Percentiles rank a stretch among this genome's conserved stretches.
Evolutionary conservation across 2,329 filamentous ascomycete species (phyloP).

Genomic region (Elsinoe fawcettii): DNA sequence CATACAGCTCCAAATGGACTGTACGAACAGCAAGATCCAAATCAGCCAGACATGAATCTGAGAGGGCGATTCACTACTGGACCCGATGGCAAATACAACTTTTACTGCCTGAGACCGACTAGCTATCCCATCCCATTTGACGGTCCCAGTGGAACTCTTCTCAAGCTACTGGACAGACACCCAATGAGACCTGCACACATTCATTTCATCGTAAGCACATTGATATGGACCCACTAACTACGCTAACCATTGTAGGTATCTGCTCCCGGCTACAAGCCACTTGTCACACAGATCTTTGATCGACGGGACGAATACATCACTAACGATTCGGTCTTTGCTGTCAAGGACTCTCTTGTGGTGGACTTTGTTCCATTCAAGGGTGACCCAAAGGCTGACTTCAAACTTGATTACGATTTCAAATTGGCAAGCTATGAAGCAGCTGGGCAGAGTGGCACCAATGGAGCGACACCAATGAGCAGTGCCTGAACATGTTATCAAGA

Average conservation of each 20-base stretch:
- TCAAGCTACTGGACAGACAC: slow-evolving; percentile 53
- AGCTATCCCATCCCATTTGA: slow-evolving; percentile 50
- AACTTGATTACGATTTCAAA: slow-evolving; percentile 43
- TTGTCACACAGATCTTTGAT: slow-evolving; percentile 75
- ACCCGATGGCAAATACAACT: slow-evolving; percentile 52
- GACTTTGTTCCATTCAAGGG: slow-evolving; percentile 48
- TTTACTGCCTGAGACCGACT: slow-evolving; percentile 37
- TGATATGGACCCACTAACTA: slow-evolving; percentile 32
- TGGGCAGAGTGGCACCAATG: neutral
- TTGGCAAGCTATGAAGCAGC: slow-evolving; percentile 10
- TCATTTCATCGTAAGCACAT: slow-evolving; percentile 42
- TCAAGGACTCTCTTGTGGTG: slow-evolving; percentile 52
- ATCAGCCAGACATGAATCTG: slow-evolving; percentile 64
- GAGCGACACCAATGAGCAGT: slow-evolving; percentile 10
- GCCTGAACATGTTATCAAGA: neutral
- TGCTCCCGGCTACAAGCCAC: slow-evolving; percentile 53
- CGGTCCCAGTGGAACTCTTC: slow-evolving; percentile 51
- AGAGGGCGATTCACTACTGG: slow-evolving; percentile 65
- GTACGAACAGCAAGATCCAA: slow-evolving; percentile 62
- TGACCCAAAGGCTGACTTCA: slow-evolving; percentile 46
- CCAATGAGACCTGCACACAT: slow-evolving; percentile 57
- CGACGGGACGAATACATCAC: slow-evolving; percentile 53
- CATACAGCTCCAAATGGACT: slow-evolving; percentile 65
- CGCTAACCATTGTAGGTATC: slow-evolving; percentile 30
- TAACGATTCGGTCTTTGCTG: slow-evolving; percentile 52